Percentiles rank a stretch among this genome's conserved stretches.
phyloP scores from a whole-genome alignment of 2,329 filamentous ascomycete species.

The Curvularia lunata region DNA sequence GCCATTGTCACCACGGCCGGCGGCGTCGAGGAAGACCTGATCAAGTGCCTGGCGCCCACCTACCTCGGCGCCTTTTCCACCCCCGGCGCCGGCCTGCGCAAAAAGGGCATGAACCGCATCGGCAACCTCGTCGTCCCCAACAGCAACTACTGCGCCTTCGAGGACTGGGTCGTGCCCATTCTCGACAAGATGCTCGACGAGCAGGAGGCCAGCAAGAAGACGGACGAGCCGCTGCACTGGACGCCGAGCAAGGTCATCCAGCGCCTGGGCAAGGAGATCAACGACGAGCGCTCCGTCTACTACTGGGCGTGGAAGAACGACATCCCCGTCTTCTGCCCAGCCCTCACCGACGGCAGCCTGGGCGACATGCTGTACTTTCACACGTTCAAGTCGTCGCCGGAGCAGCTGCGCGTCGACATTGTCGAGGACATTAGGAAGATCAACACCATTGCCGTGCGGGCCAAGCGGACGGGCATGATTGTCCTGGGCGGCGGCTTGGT shows the following conservation, averaged over 20 bases:
- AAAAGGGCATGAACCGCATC: slow-evolving; percentile 90
- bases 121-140: slow-evolving; percentile 96
- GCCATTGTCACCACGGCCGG: slow-evolving; percentile 95
- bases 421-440: slow-evolving; percentile 92
- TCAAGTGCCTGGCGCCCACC: slow-evolving; percentile 95
- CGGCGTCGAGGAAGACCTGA: slow-evolving; percentile 95
- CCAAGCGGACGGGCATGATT: slow-evolving; percentile 91
- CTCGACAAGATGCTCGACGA: slow-evolving; percentile 93
- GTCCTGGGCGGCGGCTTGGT: slow-evolving; percentile 93
- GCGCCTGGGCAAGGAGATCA: slow-evolving; percentile 90
- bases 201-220: slow-evolving; percentile 79
- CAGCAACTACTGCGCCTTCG: slow-evolving; percentile 95
- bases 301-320: slow-evolving; percentile 98
- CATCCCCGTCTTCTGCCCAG: slow-evolving; percentile 96
- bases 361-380: slow-evolving; percentile 99
- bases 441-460: slow-evolving; percentile 88
- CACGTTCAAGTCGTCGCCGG: slow-evolving; percentile 86
- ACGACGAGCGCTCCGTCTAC: slow-evolving; percentile 87
- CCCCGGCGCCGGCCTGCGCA: slow-evolving; percentile 76
- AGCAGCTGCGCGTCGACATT: slow-evolving; percentile 84
- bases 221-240: slow-evolving; percentile 77
- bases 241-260: slow-evolving; percentile 92
- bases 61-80: slow-evolving; percentile 89
- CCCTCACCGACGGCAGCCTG: slow-evolving; percentile 90
- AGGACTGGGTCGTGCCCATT: slow-evolving; percentile 97